phyloP scores from a whole-genome alignment of 345 rosid genomes.

The Salix arbutifolia region DNA sequence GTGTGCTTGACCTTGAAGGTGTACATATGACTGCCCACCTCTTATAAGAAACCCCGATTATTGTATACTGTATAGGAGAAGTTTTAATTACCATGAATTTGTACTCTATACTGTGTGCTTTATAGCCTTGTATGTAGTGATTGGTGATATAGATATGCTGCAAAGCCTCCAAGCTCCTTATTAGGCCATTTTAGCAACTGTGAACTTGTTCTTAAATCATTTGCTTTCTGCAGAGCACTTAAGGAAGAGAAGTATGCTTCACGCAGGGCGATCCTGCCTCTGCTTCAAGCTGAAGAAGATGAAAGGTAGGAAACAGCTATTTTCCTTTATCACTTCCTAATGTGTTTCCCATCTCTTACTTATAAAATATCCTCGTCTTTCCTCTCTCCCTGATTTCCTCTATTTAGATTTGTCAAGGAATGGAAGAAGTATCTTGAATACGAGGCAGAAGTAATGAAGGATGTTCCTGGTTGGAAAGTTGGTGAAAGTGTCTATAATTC shows the following conservation, averaged over 20 bases:
- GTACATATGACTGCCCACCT: background rate
- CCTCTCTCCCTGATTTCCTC: background rate
- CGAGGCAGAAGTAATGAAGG: conserved; percentile 99
- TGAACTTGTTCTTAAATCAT: background rate
- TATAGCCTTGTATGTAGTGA: background rate
- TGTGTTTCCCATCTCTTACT: background rate
- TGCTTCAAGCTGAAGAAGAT: conserved; percentile 99
- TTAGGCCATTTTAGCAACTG: background rate
- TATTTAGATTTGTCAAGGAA: conserved; percentile 77
- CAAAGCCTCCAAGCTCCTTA: background rate
- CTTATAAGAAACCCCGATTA: background rate
- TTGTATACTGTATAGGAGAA: background rate
- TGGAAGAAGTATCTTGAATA: conserved; percentile 96
- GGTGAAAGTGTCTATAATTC: conserved; percentile 94
- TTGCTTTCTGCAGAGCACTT: conserved; percentile 57
- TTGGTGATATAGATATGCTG: background rate
- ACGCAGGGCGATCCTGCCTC: conserved; percentile 76
- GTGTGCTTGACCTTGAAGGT: background rate
- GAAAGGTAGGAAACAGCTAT: conserved; percentile 52
- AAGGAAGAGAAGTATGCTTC: conserved; percentile 96
- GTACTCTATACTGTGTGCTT: background rate
- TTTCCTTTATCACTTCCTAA: background rate
- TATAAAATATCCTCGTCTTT: background rate
- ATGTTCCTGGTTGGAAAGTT: conserved; percentile 98
- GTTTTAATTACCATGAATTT: background rate